phyloP scores from a whole-genome alignment of 352 stramenopile species.

The Peronospora farinosa region DNA sequence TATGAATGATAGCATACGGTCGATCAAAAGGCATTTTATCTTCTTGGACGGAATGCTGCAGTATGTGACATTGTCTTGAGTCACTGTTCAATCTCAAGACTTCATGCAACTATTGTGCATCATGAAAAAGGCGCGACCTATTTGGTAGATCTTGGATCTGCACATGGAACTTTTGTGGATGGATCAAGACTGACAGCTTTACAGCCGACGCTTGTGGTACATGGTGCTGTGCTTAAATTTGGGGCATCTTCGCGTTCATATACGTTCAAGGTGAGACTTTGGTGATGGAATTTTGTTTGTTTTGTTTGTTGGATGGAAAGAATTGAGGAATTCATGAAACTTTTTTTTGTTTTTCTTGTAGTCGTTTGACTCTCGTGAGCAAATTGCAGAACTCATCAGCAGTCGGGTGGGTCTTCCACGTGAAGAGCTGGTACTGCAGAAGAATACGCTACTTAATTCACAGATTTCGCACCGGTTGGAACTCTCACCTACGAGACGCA shows the following conservation, averaged over 20 bases:
- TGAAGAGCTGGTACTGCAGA: constrained; percentile 58
- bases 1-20: constrained; percentile 49
- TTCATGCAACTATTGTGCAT: constrained; percentile 70
- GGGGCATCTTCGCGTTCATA: constrained; percentile 73
- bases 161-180: constrained; percentile 75
- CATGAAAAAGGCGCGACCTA: constrained; percentile 71
- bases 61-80: constrained; percentile 77
- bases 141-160: constrained; percentile 69
- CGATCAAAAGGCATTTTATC: constrained; percentile 67
- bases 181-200: constrained; percentile 47
- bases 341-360: constrained; percentile 15
- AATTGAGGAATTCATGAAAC: neutral
- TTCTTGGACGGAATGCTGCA: constrained; percentile 67
- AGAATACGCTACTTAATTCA: constrained; percentile 79
- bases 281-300: neutral
- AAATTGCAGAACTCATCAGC: constrained; percentile 59
- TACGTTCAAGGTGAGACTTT: constrained; percentile 55
- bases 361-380: constrained; percentile 66
- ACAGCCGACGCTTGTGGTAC: constrained; percentile 60
- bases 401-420: constrained; percentile 43
- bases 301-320: neutral
- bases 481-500: constrained; percentile 47
- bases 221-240: constrained; percentile 67
- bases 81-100: constrained; percentile 78
- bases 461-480: constrained; percentile 73